Percentiles rank a stretch among this genome's conserved stretches.
These are phyloP conservation scores for Hymenoscyphus albidus DNA, from an alignment of 2,329 filamentous ascomycete species.

Conservation along the genomic window DNA sequence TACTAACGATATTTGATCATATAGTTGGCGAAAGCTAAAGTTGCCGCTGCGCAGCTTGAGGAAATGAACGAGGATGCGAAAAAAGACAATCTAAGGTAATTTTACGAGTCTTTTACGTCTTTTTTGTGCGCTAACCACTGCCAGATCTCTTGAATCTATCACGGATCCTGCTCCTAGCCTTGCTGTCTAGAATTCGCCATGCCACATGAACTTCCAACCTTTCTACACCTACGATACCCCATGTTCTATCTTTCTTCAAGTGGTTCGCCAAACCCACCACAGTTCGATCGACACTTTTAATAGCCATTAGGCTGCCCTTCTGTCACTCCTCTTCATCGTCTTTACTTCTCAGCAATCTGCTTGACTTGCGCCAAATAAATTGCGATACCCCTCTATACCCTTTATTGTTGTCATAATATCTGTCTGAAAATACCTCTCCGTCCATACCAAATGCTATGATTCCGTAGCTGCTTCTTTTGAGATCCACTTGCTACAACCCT, in stretches of 20 bases:
- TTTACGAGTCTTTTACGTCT: not conserved
- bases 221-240: slow-evolving; percentile 2
- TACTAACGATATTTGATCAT: slow-evolving; percentile 22
- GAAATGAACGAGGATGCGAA: slow-evolving; percentile 54
- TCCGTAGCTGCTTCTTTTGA: not conserved
- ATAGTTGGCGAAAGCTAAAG: slow-evolving; percentile 35
- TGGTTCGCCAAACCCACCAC: not conserved
- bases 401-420: slow-evolving; percentile 1
- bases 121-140: slow-evolving; percentile 1
- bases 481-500: not conserved
- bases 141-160: slow-evolving; percentile 38
- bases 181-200: slow-evolving; percentile 6
- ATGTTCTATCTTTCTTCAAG: slow-evolving; percentile 2
- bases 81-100: slow-evolving; percentile 48
- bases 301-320: slow-evolving; percentile 2
- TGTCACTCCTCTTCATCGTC: slow-evolving; percentile 8
- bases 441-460: slow-evolving; percentile 2
- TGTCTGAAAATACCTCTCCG: not conserved
- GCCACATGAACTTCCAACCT: not conserved
- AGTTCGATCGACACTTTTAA: slow-evolving; percentile 1
- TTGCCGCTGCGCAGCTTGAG: slow-evolving; percentile 38
- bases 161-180: slow-evolving; percentile 26
- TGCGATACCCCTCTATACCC: slow-evolving; percentile 7
- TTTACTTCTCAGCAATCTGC: slow-evolving; percentile 8
- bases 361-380: slow-evolving; percentile 7